Percentiles rank a stretch among this genome's conserved stretches.
Conservation (phyloP, 1,284 basidiomycete species). For the Neonothopanus nambi region DNA sequence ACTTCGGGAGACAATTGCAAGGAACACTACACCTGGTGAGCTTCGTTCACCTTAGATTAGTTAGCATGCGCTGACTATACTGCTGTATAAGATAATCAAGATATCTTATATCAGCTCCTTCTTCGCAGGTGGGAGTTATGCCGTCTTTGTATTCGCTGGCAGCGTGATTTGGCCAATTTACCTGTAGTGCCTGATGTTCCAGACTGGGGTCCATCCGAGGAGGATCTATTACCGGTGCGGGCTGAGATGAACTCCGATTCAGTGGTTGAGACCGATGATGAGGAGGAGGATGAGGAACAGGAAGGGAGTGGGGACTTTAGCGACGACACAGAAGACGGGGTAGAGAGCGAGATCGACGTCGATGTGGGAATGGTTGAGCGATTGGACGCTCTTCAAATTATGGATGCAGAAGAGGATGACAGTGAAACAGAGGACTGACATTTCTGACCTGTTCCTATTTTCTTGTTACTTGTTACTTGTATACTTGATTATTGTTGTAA, state of each 20-base stretch:
- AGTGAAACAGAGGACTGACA: not conserved
- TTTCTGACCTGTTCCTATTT: no score
- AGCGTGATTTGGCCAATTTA: not conserved
- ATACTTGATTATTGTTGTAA: no score
- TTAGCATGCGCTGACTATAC: no score
- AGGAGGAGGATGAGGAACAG: no score
- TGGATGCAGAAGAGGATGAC: not conserved
- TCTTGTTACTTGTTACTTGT: no score
- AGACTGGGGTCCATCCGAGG: not conserved
- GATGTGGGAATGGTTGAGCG: not conserved
- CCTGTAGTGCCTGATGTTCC: not conserved
- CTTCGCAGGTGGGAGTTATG: not conserved
- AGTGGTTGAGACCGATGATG: no score
- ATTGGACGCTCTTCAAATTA: no score
- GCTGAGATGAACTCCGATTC: no score
- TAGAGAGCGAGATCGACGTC: not conserved
- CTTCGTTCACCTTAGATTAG: no score
- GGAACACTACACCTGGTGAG: not conserved
- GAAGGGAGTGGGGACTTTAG: not conserved
- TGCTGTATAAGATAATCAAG: no score
- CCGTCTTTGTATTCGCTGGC: not conserved
- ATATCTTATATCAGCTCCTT: not conserved
- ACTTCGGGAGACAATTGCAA: not conserved
- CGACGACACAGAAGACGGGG: not conserved
- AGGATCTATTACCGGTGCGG: not conserved